These are phyloP conservation scores for Talaromyces wortmannii DNA, from an alignment of 495 filamentous ascomycete species.

Conservation along the genomic window DNA sequence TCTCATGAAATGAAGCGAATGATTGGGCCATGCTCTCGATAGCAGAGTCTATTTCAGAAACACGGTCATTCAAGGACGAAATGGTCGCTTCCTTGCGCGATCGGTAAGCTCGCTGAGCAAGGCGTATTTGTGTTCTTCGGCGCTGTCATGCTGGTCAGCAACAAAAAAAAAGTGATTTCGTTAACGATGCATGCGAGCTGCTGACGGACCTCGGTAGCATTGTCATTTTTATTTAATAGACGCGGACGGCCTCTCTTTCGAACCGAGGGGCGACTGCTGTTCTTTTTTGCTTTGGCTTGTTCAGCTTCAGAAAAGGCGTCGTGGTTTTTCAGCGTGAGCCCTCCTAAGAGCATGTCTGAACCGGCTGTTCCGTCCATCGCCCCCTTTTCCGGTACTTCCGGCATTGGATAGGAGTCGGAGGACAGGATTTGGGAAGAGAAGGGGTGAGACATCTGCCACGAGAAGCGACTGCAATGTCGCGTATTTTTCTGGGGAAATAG, in stretches of 20 bases:
- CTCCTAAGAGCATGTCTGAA: background rate
- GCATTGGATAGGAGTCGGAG: conserved; percentile 18
- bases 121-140: conserved; percentile 77
- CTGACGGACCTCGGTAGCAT: conserved; percentile 23
- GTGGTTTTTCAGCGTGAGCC: background rate
- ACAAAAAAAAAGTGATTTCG: background rate
- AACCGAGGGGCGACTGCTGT: background rate
- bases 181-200: background rate
- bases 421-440: conserved; percentile 3
- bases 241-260: conserved; percentile 54
- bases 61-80: conserved; percentile 59
- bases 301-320: background rate
- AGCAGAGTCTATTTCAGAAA: conserved; percentile 54
- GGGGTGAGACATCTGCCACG: background rate
- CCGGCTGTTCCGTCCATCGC: background rate
- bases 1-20: conserved; percentile 65
- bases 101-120: conserved; percentile 80
- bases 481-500: background rate
- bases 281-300: background rate
- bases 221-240: conserved; percentile 65
- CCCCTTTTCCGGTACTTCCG: background rate
- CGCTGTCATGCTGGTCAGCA: conserved; percentile 39
- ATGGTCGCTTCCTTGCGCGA: conserved; percentile 79
- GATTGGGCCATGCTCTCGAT: conserved; percentile 70
- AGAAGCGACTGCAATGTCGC: background rate